Base-by-base conservation (phyloP, 352 stramenopile species). In the Peronospora destructor region DNA sequence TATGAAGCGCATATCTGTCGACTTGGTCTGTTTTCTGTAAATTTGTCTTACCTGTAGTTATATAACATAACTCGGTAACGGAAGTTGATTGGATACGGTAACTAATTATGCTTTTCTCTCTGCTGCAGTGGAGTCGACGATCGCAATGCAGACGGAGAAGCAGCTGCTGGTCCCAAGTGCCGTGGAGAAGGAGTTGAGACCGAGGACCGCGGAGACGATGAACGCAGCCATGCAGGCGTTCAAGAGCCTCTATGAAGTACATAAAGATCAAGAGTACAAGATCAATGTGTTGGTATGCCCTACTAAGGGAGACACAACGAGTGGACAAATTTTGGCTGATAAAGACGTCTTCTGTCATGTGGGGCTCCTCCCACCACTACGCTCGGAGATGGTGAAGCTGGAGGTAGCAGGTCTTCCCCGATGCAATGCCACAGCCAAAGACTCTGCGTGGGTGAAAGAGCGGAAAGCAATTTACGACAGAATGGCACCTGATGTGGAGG, bases 1-100 rank as follows among this genome's bases (percentile, higher is more conserved):
- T 86, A 84, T 37, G 78, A 92, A 33, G 73, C 71, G 34, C 81
- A 92, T 46, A 70, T 92, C 39, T 66, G 73, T 42, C 81, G 81
- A 6, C 71, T 92, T 3, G 79, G 79, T 90, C n/a, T 10, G 61
- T 57, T 38, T 7, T 7, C 11, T 21, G 19, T 21, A 21, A 21
- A 21, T 21, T 21, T 21, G 3, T n/a, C n/a, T n/a, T n/a, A n/a
- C n/a, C n/a, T n/a, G n/a, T n/a, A n/a, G n/a, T n/a, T n/a, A n/a
- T n/a, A n/a, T n/a, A n/a, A n/a, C n/a, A n/a, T n/a, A n/a, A n/a
- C n/a, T n/a, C n/a, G n/a, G n/a, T n/a, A n/a, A n/a, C n/a, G 3
- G 19, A 21, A 21, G 19, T 21, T 21, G 1, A 21, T 21, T 21
- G 1, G 19, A 21, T 21, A 21, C 19, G 19, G 19, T 21, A 3